Base-by-base conservation (phyloP, 2,329 filamentous ascomycete species). In the Cercospora sojina region DNA sequence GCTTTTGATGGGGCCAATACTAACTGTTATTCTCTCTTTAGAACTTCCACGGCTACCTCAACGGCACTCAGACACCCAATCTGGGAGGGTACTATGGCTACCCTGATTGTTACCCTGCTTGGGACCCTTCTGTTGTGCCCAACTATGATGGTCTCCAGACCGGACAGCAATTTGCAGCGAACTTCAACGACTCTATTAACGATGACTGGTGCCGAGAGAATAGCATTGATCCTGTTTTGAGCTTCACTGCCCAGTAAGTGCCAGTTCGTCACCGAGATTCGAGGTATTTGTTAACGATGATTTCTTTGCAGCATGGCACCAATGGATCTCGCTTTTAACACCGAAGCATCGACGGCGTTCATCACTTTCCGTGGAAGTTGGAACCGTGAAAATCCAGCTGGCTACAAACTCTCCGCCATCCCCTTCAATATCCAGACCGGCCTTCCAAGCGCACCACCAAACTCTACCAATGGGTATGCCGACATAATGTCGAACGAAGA, bases 341-440 rank as follows among this genome's bases (percentile, higher is more conserved):
- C 81, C 51, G 86, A 85, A 43, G 84, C 82, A 10, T 83, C 81
- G 1, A 79, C 80, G 1, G 89, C 88, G 0, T 92, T 86, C 78
- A 79, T 93, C n/a, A 82, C 87, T 0, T 91, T 92, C 78, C 90
- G 91, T 76, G 90, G 90, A 3, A 89, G 86, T 75, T 92, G 90
- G 82, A 79, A 86, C 66, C 79, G 83, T 12, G 75, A 79, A 25
- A 71, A 77, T 0, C 83, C 83, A 31, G 78, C 80, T 1, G 84
- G 84, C 29, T 85, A 85, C 75, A 84, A 84, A 69, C 72, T 86
- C 62, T 80, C 79, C 29, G 75, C 81, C 6, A 76, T 86, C 7
- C 73, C 75, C 7, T 85, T 85, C 69, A 69, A 78, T 29, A 77
- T 80, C 57, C 16, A 43, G 23, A 64, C 62, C 4, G 83, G 82